Conservation (phyloP, 495 filamentous ascomycete genomes). For the Geopyxis carbonaria region DNA sequence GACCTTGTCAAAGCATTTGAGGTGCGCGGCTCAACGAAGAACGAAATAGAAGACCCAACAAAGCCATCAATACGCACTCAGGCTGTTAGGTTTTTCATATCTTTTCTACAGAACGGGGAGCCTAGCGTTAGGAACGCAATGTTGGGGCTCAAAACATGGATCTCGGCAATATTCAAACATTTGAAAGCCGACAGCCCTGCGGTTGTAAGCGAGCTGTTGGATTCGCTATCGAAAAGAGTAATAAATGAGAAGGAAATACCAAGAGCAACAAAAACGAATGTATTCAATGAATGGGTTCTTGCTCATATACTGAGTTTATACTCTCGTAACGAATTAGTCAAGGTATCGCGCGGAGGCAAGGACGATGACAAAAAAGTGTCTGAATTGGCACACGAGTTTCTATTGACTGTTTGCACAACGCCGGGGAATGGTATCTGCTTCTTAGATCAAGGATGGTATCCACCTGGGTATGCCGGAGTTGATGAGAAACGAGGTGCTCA, state of each 20-base stretch:
- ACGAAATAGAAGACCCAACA: constrained; percentile 10
- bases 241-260: constrained; percentile 18
- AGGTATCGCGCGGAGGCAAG: constrained; percentile 9
- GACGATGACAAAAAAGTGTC: constrained; percentile 13
- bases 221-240: constrained; percentile 13
- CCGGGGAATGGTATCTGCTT: constrained; percentile 21
- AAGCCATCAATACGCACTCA: constrained; percentile 21
- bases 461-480: constrained; percentile 9
- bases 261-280: constrained; percentile 16
- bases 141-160: constrained; percentile 18
- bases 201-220: constrained; percentile 20
- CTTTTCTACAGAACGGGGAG: constrained; percentile 23
- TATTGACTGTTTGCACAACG: constrained; percentile 19
- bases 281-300: constrained; percentile 23
- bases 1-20: constrained; percentile 20
- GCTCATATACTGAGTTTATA: constrained; percentile 19
- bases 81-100: constrained; percentile 22
- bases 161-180: constrained; percentile 23
- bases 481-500: constrained; percentile 13
- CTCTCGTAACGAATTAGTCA: constrained; percentile 16
- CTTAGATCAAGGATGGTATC: constrained; percentile 24
- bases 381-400: constrained; percentile 19
- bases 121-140: constrained; percentile 20
- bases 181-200: constrained; percentile 17
- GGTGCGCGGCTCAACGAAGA: constrained; percentile 7